Evolutionary conservation across 768 basidiomycete genomes (phyloP).

Genomic region (Lactifluus rugatus): DNA sequence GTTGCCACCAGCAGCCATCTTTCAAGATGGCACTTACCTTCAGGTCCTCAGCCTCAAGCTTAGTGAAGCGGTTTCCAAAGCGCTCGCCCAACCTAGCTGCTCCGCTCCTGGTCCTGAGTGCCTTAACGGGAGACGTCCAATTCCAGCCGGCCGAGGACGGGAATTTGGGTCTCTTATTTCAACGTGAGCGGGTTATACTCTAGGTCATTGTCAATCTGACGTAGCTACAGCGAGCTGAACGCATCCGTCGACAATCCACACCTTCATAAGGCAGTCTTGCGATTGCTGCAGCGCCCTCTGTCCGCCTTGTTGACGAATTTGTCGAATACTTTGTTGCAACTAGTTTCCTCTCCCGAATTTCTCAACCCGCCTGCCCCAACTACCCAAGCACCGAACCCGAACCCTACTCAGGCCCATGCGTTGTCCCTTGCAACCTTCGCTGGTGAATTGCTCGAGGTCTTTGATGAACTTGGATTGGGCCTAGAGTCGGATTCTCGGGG

Average conservation of each 20-base stretch:
- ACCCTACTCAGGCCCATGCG: constrained; percentile 62
- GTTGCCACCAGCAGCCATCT: constrained; percentile 30
- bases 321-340: constrained; percentile 54
- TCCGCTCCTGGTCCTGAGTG: constrained; percentile 42
- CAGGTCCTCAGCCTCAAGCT: constrained; percentile 68
- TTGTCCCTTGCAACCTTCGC: constrained; percentile 59
- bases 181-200: constrained; percentile 37
- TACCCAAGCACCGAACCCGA: constrained; percentile 42
- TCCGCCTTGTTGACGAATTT: constrained; percentile 65
- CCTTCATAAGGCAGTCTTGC: constrained; percentile 57
- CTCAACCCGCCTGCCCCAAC: constrained; percentile 41
- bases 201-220: neutral
- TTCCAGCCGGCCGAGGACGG: constrained; percentile 65
- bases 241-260: constrained; percentile 54
- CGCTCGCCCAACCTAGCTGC: constrained; percentile 55
- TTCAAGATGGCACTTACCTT: constrained; percentile 74
- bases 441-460: constrained; percentile 61
- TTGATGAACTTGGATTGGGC: constrained; percentile 58
- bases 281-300: constrained; percentile 65
- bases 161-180: constrained; percentile 59
- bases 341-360: constrained; percentile 58
- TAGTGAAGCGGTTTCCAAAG: constrained; percentile 73
- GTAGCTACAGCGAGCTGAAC: constrained; percentile 50
- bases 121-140: constrained; percentile 56
- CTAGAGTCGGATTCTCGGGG: constrained; percentile 49